Evolutionary conservation across 2,329 filamentous ascomycete species (phyloP).

Genomic region (Aspergillus uvarum): DNA sequence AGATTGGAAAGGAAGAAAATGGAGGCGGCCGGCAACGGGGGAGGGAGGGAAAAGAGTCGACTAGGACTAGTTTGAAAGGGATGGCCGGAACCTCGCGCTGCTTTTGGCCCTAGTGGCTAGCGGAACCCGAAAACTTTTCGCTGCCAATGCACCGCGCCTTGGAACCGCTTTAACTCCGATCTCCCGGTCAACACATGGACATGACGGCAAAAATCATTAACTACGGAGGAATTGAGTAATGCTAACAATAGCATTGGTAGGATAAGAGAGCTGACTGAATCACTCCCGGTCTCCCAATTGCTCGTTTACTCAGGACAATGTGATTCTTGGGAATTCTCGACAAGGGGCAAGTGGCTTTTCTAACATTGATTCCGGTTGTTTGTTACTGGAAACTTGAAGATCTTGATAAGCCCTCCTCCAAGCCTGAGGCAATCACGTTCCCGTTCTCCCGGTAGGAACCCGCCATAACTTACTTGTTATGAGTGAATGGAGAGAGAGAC

Average conservation of each 20-base stretch:
- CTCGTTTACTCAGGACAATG: too few species aligned
- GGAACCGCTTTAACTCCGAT: slow-evolving; percentile 22
- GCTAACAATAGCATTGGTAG: not conserved
- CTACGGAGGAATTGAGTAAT: not conserved
- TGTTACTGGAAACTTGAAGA: too few species aligned
- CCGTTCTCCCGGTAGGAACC: not conserved
- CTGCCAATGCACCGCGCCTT: slow-evolving; percentile 27
- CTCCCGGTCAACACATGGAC: slow-evolving; percentile 17
- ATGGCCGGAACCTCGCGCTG: slow-evolving; percentile 17
- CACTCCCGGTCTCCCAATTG: not conserved
- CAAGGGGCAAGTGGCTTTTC: too few species aligned
- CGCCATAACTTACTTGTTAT: too few species aligned
- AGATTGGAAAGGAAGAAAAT: slow-evolving; percentile 20
- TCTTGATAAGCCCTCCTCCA: not conserved
- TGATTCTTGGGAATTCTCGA: too few species aligned
- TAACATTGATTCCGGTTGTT: too few species aligned
- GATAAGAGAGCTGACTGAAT: not conserved
- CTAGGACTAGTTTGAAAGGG: slow-evolving; percentile 25
- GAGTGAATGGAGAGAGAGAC: too few species aligned
- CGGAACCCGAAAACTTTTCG: slow-evolving; percentile 36
- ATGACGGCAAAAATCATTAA: slow-evolving; percentile 1
- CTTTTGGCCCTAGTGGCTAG: slow-evolving; percentile 21
- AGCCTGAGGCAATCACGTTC: not conserved
- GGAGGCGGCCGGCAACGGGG: slow-evolving; percentile 16
- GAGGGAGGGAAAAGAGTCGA: slow-evolving; percentile 17